phyloP scores from a whole-genome alignment of 768 basidiomycete species.

The Xerocomellus intermedius region DNA sequence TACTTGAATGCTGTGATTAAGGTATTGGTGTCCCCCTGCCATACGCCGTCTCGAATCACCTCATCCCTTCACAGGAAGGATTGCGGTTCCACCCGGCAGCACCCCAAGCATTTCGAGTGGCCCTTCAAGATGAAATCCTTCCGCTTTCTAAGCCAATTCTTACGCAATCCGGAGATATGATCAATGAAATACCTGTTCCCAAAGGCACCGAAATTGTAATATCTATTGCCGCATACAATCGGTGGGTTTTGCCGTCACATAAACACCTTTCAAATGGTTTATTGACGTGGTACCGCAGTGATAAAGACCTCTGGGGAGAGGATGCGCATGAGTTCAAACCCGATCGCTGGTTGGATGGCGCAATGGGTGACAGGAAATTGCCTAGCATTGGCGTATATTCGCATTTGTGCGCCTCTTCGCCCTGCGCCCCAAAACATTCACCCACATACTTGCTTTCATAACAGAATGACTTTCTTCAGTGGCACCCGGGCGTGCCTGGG shows the following conservation, averaged over 20 bases:
- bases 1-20: slow-evolving; percentile 41
- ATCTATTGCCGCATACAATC: slow-evolving; percentile 56
- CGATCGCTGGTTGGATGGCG: slow-evolving; percentile 8
- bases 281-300: background rate
- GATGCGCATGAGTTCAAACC: slow-evolving; percentile 25
- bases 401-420: slow-evolving; percentile 2
- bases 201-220: slow-evolving; percentile 49
- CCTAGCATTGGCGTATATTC: slow-evolving; percentile 16
- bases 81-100: slow-evolving; percentile 46
- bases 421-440: background rate
- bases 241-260: slow-evolving; percentile 32
- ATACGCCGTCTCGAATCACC: slow-evolving; percentile 16
- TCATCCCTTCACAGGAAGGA: slow-evolving; percentile 35
- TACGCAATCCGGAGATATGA: slow-evolving; percentile 41
- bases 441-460: background rate
- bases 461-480: slow-evolving; percentile 19
- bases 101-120: slow-evolving; percentile 48
- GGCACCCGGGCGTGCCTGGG: slow-evolving; percentile 22
- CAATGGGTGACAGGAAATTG: background rate
- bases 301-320: slow-evolving; percentile 26
- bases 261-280: background rate
- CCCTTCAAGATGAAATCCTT: slow-evolving; percentile 53
- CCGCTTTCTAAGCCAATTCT: slow-evolving; percentile 54
- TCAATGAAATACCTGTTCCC: slow-evolving; percentile 46
- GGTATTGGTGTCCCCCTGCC: slow-evolving; percentile 6